phyloP scores from a whole-genome alignment of 2,329 filamentous ascomycete genomes.

The Aspergillus sp. region DNA sequence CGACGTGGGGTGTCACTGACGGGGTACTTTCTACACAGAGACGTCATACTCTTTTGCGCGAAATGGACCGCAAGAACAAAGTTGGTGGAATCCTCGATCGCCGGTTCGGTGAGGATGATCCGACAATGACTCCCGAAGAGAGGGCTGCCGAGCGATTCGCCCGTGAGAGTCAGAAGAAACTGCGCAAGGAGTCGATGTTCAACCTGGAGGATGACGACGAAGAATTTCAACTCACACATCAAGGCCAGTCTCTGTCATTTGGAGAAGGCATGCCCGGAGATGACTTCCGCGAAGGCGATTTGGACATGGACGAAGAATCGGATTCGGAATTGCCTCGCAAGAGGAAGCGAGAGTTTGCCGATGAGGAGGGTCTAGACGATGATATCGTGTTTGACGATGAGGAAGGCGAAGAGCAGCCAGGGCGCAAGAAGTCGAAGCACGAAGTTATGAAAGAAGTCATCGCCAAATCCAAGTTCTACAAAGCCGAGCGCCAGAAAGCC shows the following conservation, averaged over 20 bases:
- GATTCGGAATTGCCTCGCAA: constrained; percentile 54
- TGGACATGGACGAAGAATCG: constrained; percentile 63
- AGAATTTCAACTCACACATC: constrained; percentile 75
- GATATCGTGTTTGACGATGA: constrained; percentile 44
- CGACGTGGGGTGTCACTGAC: constrained; percentile 13
- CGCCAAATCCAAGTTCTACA: constrained; percentile 93
- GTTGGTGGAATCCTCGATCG: constrained; percentile 89
- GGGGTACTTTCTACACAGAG: constrained; percentile 52
- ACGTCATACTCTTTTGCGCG: constrained; percentile 78
- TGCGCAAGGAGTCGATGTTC: constrained; percentile 79
- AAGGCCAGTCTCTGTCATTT: constrained; percentile 72
- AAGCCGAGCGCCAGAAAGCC: constrained; percentile 86
- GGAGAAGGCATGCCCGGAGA: constrained; percentile 60
- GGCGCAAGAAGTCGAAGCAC: constrained; percentile 89
- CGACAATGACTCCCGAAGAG: constrained; percentile 89
- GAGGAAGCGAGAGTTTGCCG: constrained; percentile 52
- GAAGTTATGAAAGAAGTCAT: constrained; percentile 99
- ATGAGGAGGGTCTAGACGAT: constrained; percentile 29
- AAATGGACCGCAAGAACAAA: constrained; percentile 87
- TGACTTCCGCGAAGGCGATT: constrained; percentile 78
- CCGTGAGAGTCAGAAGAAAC: constrained; percentile 75
- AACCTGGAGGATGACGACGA: constrained; percentile 85
- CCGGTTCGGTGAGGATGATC: constrained; percentile 93
- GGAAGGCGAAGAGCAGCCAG: constrained; percentile 62
- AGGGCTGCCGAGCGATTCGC: constrained; percentile 90